Percentiles rank a stretch among this genome's conserved stretches.
Conservation (phyloP, 2,329 filamentous ascomycete species). For the Alternaria arborescens region DNA sequence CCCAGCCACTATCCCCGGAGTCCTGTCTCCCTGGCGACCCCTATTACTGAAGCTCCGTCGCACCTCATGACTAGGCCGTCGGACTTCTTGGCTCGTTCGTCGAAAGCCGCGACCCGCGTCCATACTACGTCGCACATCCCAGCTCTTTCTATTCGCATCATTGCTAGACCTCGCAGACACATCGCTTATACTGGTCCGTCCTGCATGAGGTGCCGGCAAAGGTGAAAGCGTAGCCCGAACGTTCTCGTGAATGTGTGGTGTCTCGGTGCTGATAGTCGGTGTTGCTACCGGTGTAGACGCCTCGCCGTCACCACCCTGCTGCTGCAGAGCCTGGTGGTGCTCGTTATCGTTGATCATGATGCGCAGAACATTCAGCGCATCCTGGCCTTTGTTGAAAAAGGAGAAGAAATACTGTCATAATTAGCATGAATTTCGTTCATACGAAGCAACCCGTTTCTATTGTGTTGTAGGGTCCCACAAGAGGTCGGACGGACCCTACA, state of each 20-base stretch:
- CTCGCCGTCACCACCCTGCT: conserved; percentile 17
- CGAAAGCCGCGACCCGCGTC: conserved; percentile 63
- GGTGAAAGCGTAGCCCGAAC: conserved; percentile 58
- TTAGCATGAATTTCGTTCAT: conserved; percentile 16
- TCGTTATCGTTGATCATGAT: conserved; percentile 73
- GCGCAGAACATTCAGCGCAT: conserved; percentile 81
- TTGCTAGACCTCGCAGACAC: conserved; percentile 55
- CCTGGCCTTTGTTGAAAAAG: conserved; percentile 86
- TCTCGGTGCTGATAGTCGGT: conserved; percentile 31
- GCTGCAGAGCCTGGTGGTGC: conserved; percentile 38
- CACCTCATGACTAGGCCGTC: conserved; percentile 38
- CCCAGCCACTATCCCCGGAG: conserved; percentile 39
- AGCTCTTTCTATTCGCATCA: conserved; percentile 51
- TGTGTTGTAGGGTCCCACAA: no score
- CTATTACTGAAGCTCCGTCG: conserved; percentile 70
- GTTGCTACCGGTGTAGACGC: conserved; percentile 24
- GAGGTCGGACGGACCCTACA: no score
- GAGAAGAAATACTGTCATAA: conserved; percentile 85
- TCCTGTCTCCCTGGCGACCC: conserved; percentile 60
- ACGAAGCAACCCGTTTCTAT: background rate
- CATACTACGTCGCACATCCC: conserved; percentile 48
- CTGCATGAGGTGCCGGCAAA: conserved; percentile 43
- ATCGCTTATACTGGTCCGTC: conserved; percentile 52
- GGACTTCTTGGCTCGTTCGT: conserved; percentile 46
- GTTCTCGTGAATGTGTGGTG: conserved; percentile 46